A percentile compares a stretch with the other conserved stretches of the same genome.
These are phyloP conservation scores for Penicillium sp. DNA, from an alignment of 2,329 filamentous ascomycete genomes.

Conservation along the genomic window DNA sequence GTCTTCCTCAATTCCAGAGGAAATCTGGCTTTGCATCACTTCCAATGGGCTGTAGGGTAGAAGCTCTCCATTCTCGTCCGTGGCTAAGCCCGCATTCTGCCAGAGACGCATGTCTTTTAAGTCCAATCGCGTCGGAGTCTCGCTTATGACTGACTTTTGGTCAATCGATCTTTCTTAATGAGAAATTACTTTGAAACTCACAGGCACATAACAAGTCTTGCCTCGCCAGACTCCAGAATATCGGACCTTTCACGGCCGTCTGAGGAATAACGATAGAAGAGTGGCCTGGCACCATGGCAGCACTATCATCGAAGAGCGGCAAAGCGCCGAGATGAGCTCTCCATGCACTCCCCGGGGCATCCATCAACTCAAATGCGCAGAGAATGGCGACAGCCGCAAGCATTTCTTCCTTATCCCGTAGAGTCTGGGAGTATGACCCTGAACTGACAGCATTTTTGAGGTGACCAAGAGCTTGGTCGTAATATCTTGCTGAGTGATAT, in stretches of 20 bases:
- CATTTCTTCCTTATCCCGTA: neutral
- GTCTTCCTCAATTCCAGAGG: neutral
- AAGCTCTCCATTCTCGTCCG: neutral
- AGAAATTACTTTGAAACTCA: slow-evolving; percentile 4
- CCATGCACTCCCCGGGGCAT: neutral
- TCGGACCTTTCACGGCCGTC: slow-evolving; percentile 17
- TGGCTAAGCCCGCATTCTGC: neutral
- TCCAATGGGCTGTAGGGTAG: neutral
- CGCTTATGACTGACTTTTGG: neutral
- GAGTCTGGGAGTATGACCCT: neutral
- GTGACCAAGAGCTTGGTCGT: slow-evolving; percentile 20
- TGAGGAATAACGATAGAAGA: neutral
- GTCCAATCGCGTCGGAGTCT: neutral
- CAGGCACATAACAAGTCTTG: slow-evolving; percentile 24
- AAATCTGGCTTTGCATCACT: neutral
- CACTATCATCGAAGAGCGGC: neutral
- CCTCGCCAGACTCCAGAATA: slow-evolving; percentile 24
- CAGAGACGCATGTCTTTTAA: neutral
- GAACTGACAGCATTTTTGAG: slow-evolving; percentile 14
- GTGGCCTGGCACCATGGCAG: neutral
- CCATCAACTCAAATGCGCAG: neutral
- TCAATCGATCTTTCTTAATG: neutral
- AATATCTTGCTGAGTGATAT: slow-evolving; percentile 19
- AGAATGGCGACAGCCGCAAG: neutral
- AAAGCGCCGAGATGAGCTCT: neutral